Evolutionary conservation across 2,329 filamentous ascomycete genomes (phyloP).

Genomic region (Talaromyces sp.): DNA sequence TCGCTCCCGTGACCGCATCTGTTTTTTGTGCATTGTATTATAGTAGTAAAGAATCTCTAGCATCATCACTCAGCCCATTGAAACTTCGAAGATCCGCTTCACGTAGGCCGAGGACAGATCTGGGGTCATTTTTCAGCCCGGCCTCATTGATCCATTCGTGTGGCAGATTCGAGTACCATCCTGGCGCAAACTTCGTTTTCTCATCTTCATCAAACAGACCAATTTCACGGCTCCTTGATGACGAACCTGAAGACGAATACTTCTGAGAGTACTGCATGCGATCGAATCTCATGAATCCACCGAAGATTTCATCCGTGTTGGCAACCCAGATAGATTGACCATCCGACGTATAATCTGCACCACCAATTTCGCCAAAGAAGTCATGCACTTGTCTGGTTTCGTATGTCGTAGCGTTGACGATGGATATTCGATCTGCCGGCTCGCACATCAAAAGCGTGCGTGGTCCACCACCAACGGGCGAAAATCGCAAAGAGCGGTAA

Average conservation of each 20-base stretch:
- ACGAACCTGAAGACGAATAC: slow-evolving; percentile 21
- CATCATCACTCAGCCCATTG: slow-evolving; percentile 32
- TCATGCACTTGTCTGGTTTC: slow-evolving; percentile 43
- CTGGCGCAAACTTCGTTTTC: neutral
- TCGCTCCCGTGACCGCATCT: too few relatives aligned
- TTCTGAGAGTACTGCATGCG: slow-evolving; percentile 37
- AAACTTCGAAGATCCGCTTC: slow-evolving; percentile 36
- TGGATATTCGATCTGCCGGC: slow-evolving; percentile 43
- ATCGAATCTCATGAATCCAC: slow-evolving; percentile 46
- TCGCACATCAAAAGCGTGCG: slow-evolving; percentile 44
- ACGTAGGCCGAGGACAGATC: slow-evolving; percentile 33
- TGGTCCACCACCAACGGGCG: slow-evolving; percentile 43
- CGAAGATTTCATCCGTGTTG: slow-evolving; percentile 43
- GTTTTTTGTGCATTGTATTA: neutral
- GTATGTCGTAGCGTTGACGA: slow-evolving; percentile 45
- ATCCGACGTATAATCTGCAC: slow-evolving; percentile 43
- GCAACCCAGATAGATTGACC: slow-evolving; percentile 43
- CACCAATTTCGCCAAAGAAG: slow-evolving; percentile 47
- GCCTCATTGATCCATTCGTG: slow-evolving; percentile 39
- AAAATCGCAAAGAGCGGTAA: slow-evolving; percentile 44
- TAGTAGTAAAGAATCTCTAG: slow-evolving; percentile 33
- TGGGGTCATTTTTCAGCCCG: slow-evolving; percentile 34
- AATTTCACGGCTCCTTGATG: neutral
- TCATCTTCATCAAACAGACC: neutral
- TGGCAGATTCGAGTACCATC: slow-evolving; percentile 30